These are phyloP conservation scores for Haplosporangium sp. DNA, from an alignment of 371 early-diverging fungal genomes.

Conservation along the genomic window DNA sequence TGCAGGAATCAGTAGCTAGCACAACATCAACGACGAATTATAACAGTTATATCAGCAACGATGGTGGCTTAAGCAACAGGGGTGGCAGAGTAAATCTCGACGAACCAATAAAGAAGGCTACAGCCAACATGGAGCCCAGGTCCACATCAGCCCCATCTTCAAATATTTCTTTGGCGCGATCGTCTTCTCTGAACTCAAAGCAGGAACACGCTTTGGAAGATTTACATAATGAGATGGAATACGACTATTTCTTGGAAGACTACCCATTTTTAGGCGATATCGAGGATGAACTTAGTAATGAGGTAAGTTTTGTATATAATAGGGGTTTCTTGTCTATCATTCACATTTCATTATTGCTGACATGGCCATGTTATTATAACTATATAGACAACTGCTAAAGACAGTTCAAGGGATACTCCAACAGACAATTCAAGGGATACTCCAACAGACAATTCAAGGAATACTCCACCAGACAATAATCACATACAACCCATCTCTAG, in stretches of 20 bases:
- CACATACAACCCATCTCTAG: background rate
- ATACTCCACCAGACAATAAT: no score
- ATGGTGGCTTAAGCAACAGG: background rate
- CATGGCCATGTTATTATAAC: no score
- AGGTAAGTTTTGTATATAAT: conserved; percentile 6
- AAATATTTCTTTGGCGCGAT: background rate
- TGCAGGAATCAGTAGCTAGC: conserved; percentile 20
- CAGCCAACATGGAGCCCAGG: background rate
- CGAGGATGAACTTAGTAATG: conserved; percentile 18
- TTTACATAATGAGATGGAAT: background rate
- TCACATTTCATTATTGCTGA: no score
- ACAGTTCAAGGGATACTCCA: no score
- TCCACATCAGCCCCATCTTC: background rate
- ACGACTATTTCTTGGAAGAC: conserved; percentile 30
- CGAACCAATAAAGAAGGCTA: background rate
- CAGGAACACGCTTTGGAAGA: background rate
- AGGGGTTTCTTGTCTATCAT: no score
- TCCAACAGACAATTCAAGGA: no score
- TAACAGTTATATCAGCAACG: background rate
- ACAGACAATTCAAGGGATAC: no score
- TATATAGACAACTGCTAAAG: no score
- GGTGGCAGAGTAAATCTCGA: background rate
- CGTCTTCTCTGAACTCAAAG: background rate
- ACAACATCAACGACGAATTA: background rate
- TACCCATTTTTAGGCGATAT: conserved; percentile 17